Evolutionary conservation across 73 alveolate species (phyloP).

Genomic region (Paramecium bursaria): DNA sequence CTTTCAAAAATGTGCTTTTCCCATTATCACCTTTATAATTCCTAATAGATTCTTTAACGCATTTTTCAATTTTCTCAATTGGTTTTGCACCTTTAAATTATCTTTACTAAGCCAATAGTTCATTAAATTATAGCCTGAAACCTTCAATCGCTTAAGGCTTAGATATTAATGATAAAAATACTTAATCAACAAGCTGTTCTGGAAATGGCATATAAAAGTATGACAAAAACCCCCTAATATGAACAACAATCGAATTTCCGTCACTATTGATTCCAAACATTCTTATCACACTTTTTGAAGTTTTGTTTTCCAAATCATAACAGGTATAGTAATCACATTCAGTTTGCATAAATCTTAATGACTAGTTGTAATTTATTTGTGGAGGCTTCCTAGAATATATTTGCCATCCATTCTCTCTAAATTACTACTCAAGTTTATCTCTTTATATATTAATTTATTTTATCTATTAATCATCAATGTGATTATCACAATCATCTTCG

Average conservation of each 20-base stretch:
- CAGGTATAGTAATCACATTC: conserved; percentile 49
- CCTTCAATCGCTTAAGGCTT: conserved; percentile 36
- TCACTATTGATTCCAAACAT: conserved; percentile 96
- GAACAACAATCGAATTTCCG: conserved; percentile 95
- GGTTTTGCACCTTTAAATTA: conserved; percentile 64
- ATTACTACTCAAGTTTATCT: no score
- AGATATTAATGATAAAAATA: no score
- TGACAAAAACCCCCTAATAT: conserved; percentile 95
- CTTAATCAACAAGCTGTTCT: no score
- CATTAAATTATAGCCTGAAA: conserved; percentile 60
- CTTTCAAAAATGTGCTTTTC: conserved; percentile 79
- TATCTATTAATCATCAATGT: no score
- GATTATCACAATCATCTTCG: no score
- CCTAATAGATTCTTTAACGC: conserved; percentile 81
- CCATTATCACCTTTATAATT: conserved; percentile 77
- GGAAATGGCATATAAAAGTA: conserved; percentile 94
- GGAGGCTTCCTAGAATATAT: conserved; percentile 35
- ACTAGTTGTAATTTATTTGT: not conserved
- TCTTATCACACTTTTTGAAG: conserved; percentile 73
- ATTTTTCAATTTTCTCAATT: conserved; percentile 83
- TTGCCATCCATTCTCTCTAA: conserved; percentile 64
- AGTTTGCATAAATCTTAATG: conserved; percentile 11
- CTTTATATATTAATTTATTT: conserved; percentile 18
- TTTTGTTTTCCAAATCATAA: not conserved
- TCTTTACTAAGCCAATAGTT: conserved; percentile 70